Percentiles rank a stretch among this genome's conserved stretches.
Evolutionary conservation across 2,329 filamentous ascomycete genomes (phyloP).

Genomic region (Elsinoe necatrix): DNA sequence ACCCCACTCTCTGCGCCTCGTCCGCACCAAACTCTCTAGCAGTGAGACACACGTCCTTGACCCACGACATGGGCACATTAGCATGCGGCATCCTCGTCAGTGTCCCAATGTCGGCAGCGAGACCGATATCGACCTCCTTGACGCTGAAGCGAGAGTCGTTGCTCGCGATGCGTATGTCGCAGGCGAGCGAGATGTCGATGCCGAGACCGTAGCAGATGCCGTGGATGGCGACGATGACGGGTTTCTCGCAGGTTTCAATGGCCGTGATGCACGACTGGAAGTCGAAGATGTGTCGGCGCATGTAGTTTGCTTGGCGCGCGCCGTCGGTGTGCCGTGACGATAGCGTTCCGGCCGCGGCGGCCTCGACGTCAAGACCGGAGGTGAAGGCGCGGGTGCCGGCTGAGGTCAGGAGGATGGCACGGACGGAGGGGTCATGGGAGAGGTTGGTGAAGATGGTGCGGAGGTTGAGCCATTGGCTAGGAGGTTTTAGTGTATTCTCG

Average conservation of each 20-base stretch:
- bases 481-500: not conserved
- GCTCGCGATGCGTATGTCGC: constrained; percentile 59
- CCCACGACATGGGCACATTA: constrained; percentile 63
- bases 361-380: constrained; percentile 66
- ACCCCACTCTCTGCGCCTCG: constrained; percentile 62
- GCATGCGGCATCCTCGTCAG: constrained; percentile 64
- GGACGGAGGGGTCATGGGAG: constrained; percentile 62
- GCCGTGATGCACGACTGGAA: constrained; percentile 73
- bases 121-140: constrained; percentile 74
- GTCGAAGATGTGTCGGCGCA: constrained; percentile 63
- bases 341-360: constrained; percentile 2
- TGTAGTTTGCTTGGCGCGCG: constrained; percentile 25
- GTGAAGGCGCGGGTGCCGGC: constrained; percentile 79
- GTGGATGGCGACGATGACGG: constrained; percentile 74
- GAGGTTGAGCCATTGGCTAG: constrained; percentile 76
- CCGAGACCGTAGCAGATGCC: constrained; percentile 69
- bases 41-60: constrained; percentile 68
- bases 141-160: constrained; percentile 56
- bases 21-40: constrained; percentile 60
- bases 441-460: constrained; percentile 62
- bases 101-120: constrained; percentile 73
- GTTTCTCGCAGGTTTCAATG: constrained; percentile 83
- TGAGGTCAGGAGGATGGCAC: constrained; percentile 70
- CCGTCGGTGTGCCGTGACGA: constrained; percentile 7
- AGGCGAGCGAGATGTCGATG: constrained; percentile 59